Evolutionary conservation across 23 red algal genomes (phyloP), one percentile per base, ranked within the genome.

Genomic region (Gracilaria gracilis): DNA sequence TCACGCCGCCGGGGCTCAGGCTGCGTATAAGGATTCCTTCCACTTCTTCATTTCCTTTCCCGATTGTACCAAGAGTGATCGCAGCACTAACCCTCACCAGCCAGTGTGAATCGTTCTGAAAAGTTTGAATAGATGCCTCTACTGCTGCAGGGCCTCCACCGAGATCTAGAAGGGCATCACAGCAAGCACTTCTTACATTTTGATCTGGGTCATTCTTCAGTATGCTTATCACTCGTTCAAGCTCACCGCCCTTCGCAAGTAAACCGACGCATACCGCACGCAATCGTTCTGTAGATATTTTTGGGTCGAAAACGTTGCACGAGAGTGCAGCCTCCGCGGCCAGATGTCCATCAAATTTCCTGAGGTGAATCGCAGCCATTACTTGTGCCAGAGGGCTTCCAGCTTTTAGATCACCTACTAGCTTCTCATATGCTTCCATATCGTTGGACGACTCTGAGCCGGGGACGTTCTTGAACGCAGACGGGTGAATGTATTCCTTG

Each of bases 161-260:
- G 42, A 80, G 44, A 31, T 78, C 85, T 12, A 70, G 31, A 16
- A 89, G 53, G 13, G 85, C 85, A 79, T 89, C 85, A 23, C 85
- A 89, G 37, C 70, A 78, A n/a, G 85, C 85, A 38, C 85, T 89
- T 29, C 85, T 67, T 11, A 89, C 85, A 48, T 89, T 89, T 44
- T 79, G 85, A 65, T 89, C 85, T 47, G 85, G 85, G 23, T 89
- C 85, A 37, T 21, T 79, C 71, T 58, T 80, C 33, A 89, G 42
- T 48, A 80, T 44, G 25, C 35, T 14, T n/a, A 89, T 78, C 21
- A 89, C 53, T 44, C 28, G 44, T 31, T 57, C 48, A 35, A 79
- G 28, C 6, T 89, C 85, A 20, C 85, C 85, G 33, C 85, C 85
- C 34, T 50, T 66, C 39, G 71, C 85, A 25, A 89, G 71, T 50